These are phyloP conservation scores for Tagetes patula DNA, from an alignment of 129 eudicot species.

Conservation along the genomic window DNA sequence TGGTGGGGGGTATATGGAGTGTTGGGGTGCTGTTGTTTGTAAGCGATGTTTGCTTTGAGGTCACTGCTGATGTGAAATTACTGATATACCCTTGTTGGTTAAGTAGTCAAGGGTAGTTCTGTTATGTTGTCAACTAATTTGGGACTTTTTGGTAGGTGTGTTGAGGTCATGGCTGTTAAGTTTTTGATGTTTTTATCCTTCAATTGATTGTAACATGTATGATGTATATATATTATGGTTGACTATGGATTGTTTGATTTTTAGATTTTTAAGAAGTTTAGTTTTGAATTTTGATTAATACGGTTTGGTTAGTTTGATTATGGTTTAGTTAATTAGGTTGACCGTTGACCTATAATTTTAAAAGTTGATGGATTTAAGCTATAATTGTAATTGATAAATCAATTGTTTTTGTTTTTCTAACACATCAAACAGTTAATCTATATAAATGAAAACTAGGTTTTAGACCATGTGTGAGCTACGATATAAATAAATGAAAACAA, in stretches of 20 bases:
- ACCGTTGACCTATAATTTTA: no score
- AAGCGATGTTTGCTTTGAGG: slow-evolving; percentile 34
- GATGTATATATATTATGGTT: not conserved
- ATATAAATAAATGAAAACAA: no score
- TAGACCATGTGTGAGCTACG: no score
- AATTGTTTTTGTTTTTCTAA: no score
- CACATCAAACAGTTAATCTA: no score
- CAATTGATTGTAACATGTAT: slow-evolving; percentile 7
- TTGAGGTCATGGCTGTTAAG: slow-evolving; percentile 20
- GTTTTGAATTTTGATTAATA: no score
- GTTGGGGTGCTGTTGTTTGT: slow-evolving; percentile 33
- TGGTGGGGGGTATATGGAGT: slow-evolving; percentile 23
- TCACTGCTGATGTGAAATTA: slow-evolving; percentile 30
- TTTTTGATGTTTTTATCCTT: slow-evolving; percentile 8
- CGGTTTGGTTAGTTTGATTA: no score
- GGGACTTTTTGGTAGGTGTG: slow-evolving; percentile 28
- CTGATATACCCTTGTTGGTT: slow-evolving; percentile 25
- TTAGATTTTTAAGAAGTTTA: not conserved
- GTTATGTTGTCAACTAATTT: slow-evolving; percentile 34
- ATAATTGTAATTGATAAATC: no score
- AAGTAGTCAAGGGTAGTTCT: slow-evolving; percentile 30
- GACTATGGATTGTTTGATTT: not conserved
- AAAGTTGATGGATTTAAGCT: no score
- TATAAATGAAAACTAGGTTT: no score
- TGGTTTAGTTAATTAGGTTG: no score